These are phyloP conservation scores for Starmerella apicola DNA, from an alignment of 805 yeast genomes.

Conservation along the genomic window DNA sequence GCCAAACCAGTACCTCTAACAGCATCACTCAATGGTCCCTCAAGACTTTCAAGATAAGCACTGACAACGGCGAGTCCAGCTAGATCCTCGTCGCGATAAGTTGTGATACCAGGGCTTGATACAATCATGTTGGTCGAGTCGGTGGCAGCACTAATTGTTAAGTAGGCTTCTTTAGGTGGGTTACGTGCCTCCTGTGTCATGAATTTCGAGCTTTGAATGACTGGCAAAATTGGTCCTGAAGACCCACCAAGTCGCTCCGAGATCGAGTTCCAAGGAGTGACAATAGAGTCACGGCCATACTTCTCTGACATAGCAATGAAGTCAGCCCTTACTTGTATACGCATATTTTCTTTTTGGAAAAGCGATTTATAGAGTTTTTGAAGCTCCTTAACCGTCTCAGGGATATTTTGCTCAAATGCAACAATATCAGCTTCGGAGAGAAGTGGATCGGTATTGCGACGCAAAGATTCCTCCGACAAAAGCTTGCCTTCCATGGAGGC, in stretches of 20 bases:
- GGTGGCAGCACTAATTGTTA: slow-evolving; percentile 69
- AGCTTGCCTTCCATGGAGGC: slow-evolving; percentile 47
- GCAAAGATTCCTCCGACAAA: slow-evolving; percentile 48
- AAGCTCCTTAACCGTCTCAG: slow-evolving; percentile 37
- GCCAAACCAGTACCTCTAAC: slow-evolving; percentile 91
- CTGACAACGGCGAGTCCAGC: slow-evolving; percentile 60
- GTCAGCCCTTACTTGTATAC: slow-evolving; percentile 63
- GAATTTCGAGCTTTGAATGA: slow-evolving; percentile 36
- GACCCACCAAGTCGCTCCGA: slow-evolving; percentile 1
- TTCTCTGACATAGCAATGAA: slow-evolving; percentile 32
- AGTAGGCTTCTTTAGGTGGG: slow-evolving; percentile 43
- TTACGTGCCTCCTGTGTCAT: slow-evolving; percentile 44
- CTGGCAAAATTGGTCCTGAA: slow-evolving; percentile 21
- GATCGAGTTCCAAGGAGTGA: slow-evolving; percentile 37
- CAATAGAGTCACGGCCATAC: slow-evolving; percentile 30
- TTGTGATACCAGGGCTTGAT: slow-evolving; percentile 47
- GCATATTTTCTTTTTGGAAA: slow-evolving; percentile 46
- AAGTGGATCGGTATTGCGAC: slow-evolving; percentile 54
- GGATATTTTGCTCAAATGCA: slow-evolving; percentile 38
- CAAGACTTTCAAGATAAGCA: slow-evolving; percentile 70
- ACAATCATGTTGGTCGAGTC: slow-evolving; percentile 63
- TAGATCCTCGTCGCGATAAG: slow-evolving; percentile 45
- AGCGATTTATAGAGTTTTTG: slow-evolving; percentile 40
- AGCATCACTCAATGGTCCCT: slow-evolving; percentile 96
- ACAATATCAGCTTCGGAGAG: slow-evolving; percentile 47